Conservation (phyloP, 345 rosid species). For the Eucalyptus viminalis region DNA sequence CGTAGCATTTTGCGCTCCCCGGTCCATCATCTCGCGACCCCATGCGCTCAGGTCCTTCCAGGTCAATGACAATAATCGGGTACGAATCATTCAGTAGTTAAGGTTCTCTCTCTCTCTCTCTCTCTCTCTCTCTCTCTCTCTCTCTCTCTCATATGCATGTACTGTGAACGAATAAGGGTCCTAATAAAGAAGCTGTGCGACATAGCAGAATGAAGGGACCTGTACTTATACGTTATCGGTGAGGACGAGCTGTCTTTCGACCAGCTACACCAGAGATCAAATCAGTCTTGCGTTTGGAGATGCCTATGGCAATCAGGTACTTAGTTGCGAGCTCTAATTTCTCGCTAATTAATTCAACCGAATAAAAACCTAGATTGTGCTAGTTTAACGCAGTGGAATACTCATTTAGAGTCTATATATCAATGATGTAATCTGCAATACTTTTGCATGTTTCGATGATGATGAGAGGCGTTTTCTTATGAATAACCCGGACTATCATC, state of each 20-base stretch:
- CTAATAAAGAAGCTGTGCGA: neutral
- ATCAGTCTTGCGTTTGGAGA: slow-evolving; percentile 68
- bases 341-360: neutral
- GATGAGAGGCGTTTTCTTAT: neutral
- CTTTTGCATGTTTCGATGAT: neutral
- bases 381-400: neutral
- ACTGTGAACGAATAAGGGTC: neutral
- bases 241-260: slow-evolving; percentile 57
- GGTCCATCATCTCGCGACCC: slow-evolving; percentile 7
- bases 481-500: neutral
- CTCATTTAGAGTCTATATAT: neutral
- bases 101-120: neutral
- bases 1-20: neutral
- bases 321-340: neutral
- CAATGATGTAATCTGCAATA: neutral
- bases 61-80: slow-evolving; percentile 27
- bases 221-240: slow-evolving; percentile 52
- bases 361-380: neutral
- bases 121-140: neutral
- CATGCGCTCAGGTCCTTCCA: slow-evolving; percentile 20
- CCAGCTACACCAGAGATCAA: slow-evolving; percentile 48
- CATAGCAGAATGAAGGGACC: slow-evolving; percentile 14
- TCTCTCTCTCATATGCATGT: neutral
- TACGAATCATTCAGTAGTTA: neutral
- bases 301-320: slow-evolving; percentile 65